These are phyloP conservation scores for Phytophthora quininea DNA, from an alignment of 352 stramenopile genomes.

Conservation along the genomic window DNA sequence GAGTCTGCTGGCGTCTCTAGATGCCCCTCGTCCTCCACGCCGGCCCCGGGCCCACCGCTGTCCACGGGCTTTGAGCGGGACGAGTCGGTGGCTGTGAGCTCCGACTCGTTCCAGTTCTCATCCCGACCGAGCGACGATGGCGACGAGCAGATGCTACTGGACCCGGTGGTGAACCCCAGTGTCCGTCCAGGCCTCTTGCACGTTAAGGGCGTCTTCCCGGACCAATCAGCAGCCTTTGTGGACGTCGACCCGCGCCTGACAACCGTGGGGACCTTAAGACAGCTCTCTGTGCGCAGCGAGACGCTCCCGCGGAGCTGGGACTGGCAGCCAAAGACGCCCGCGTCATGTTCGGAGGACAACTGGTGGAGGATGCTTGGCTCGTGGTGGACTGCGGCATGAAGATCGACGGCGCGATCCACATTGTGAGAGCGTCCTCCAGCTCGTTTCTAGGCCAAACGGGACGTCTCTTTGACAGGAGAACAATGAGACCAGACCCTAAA, in stretches of 20 bases:
- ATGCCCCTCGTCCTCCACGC: constrained; percentile 17
- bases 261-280: constrained; percentile 75
- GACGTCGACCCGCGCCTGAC: constrained; percentile 76
- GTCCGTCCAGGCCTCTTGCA: constrained; percentile 67
- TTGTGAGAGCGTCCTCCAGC: constrained; percentile 49
- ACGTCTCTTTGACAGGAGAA: constrained; percentile 12
- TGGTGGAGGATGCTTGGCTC: constrained; percentile 82
- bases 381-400: constrained; percentile 82
- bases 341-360: constrained; percentile 78
- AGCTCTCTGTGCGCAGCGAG: constrained; percentile 63
- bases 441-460: constrained; percentile 15
- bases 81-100: constrained; percentile 22
- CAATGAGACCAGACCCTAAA: constrained; percentile 41
- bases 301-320: constrained; percentile 46
- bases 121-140: constrained; percentile 6
- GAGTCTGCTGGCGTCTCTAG: constrained; percentile 71
- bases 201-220: constrained; percentile 82
- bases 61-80: constrained; percentile 17
- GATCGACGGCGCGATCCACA: constrained; percentile 73
- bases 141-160: constrained; percentile 13
- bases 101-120: constrained; percentile 50
- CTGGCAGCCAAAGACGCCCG: constrained; percentile 52
- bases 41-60: constrained; percentile 9
- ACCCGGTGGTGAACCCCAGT: constrained; percentile 56
- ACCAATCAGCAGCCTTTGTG: constrained; percentile 83